phyloP scores from a whole-genome alignment of 2,329 filamentous ascomycete species.

The Pezicula carpinea region DNA sequence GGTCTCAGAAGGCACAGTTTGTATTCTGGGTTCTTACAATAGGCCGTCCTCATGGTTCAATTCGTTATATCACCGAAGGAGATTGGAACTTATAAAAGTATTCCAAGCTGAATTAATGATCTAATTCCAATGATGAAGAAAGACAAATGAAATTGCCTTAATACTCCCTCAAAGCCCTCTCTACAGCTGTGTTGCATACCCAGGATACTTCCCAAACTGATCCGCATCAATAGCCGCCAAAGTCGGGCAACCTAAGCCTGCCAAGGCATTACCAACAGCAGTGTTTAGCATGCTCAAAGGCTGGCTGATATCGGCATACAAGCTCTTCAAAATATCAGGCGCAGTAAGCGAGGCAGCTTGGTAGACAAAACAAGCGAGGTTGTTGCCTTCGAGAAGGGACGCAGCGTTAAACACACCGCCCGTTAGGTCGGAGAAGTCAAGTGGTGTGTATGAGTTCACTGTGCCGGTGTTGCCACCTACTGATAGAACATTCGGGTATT shows the following conservation, averaged over 20 bases:
- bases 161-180: no score
- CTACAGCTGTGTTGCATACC: no score
- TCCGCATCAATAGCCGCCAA: no score
- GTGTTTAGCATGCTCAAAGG: slow-evolving; percentile 28
- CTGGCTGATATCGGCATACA: slow-evolving; percentile 30
- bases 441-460: slow-evolving; percentile 44
- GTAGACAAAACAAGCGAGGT: slow-evolving; percentile 39
- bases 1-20: no score
- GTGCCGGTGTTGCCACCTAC: slow-evolving; percentile 49
- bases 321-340: slow-evolving; percentile 36
- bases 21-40: no score
- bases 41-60: no score
- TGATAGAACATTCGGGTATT: slow-evolving; percentile 38
- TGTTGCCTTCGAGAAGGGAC: slow-evolving; percentile 42
- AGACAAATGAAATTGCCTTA: no score
- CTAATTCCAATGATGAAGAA: no score
- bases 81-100: no score
- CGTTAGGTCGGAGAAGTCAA: slow-evolving; percentile 38
- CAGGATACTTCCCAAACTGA: no score
- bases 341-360: slow-evolving; percentile 34
- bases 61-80: no score
- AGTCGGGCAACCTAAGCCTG: slow-evolving; percentile 15
- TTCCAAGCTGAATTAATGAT: no score
- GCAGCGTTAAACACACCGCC: slow-evolving; percentile 38
- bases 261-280: slow-evolving; percentile 21